Evolutionary conservation across 495 filamentous ascomycete species (phyloP).

Genomic region (Tuber brumale): DNA sequence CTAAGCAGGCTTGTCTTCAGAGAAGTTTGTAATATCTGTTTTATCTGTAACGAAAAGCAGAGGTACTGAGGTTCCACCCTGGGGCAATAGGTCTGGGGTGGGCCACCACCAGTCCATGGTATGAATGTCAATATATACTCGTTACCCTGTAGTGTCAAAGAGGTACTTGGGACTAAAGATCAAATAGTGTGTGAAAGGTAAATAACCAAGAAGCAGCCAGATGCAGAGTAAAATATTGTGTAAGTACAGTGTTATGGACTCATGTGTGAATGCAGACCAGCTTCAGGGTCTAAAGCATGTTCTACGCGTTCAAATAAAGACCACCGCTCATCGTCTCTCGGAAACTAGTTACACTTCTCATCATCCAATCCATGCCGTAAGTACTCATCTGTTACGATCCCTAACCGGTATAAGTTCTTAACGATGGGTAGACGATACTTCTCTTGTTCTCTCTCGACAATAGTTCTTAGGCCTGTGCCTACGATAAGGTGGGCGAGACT

Average conservation of each 20-base stretch:
- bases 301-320: background rate
- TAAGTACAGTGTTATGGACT: background rate
- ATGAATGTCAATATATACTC: conserved; percentile 9
- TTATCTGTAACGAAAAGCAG: conserved; percentile 3
- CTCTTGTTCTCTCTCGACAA: too few relatives aligned
- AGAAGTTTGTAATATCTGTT: conserved; percentile 14
- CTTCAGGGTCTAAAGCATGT: background rate
- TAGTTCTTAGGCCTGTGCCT: too few relatives aligned
- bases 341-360: background rate
- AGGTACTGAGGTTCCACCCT: background rate
- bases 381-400: too few relatives aligned
- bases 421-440: too few relatives aligned
- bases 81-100: background rate
- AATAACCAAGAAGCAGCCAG: background rate
- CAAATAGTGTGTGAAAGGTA: too few relatives aligned
- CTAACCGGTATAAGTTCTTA: too few relatives aligned
- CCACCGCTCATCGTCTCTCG: background rate
- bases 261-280: background rate
- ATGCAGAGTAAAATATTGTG: background rate
- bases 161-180: background rate
- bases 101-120: conserved; percentile 5
- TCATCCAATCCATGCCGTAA: background rate
- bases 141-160: background rate
- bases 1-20: conserved; percentile 4
- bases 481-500: too few relatives aligned